Evolutionary conservation across 2,329 filamentous ascomycete species (phyloP), one percentile per base, ranked within the genome.

Genomic region (Aschersonia sp.): DNA sequence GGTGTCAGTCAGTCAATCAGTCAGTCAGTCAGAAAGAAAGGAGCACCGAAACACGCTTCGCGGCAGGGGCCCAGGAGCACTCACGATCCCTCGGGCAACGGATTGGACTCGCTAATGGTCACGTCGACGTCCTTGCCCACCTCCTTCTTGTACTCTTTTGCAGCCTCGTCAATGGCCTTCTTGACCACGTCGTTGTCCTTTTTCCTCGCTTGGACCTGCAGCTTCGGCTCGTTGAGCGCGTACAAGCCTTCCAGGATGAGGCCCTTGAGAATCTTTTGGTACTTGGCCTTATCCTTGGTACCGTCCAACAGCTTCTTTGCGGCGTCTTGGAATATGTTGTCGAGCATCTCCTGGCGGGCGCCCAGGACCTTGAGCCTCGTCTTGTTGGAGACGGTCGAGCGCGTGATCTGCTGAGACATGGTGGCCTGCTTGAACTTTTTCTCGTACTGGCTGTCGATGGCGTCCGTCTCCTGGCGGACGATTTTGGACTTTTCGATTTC

Each of bases 381-480:
- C 76, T 95, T 94, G 77, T 98, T 98, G 70, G 89, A 79, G 53
- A 95, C 83, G 52, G 89, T 97, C 54, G 89, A 97, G 63, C 86
- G 86, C 54, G 89, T 94, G 72, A 97, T 97, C 73, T 98, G 92
- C 77, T 97, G 92, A 53, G 87, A 90, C 87, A 97, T 94, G 73
- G 84, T 79, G 59, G 92, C 90, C 71, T 94, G 86, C 76, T 95
- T 98, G 80, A 94, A 94, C 74, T 97, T 97, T 81, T 95, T 97
- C 71, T 90, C 86, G 77, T 95, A 98, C 58, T 84, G 73, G 55
- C 75, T 74, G 71, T 98, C 92, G 73, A 98, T 97, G 67, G 87
- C 71, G 62, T 87, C 79, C 47, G 86, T 95, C 71, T 97, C 92
- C 70, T 94, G 83, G 65, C 87, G 90, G 59, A 97, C 92, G 45